phyloP scores from a whole-genome alignment of 257 asterid genomes.

The Eucommia ulmoides region DNA sequence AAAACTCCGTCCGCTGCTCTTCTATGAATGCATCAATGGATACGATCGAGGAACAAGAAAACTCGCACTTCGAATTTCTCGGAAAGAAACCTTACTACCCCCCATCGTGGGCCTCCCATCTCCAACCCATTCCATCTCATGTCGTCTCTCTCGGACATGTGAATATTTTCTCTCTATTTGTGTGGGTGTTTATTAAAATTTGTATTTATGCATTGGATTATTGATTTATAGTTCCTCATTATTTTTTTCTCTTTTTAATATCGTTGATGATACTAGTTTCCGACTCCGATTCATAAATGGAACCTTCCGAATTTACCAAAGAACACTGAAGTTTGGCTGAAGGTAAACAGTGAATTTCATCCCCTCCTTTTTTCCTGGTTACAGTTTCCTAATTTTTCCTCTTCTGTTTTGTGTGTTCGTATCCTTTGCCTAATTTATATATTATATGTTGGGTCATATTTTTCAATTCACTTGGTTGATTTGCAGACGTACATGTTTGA shows the following conservation, averaged over 20 bases:
- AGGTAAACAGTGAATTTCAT: slow-evolving; percentile 33
- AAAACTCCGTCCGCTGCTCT: too few relatives aligned
- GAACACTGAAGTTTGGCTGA: slow-evolving; percentile 72
- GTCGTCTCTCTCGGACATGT: slow-evolving; percentile 74
- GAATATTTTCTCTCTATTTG: background rate
- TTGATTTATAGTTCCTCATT: background rate
- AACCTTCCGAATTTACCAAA: slow-evolving; percentile 84
- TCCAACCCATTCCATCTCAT: slow-evolving; percentile 64
- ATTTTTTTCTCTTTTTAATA: slow-evolving; percentile 1
- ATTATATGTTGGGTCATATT: too few relatives aligned
- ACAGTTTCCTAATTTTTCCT: too few relatives aligned
- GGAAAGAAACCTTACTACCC: slow-evolving; percentile 52
- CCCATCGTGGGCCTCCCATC: slow-evolving; percentile 79
- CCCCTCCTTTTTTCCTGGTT: too few relatives aligned
- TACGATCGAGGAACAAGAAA: too few relatives aligned
- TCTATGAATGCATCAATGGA: too few relatives aligned
- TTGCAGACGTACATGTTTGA: too few relatives aligned
- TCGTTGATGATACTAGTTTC: slow-evolving; percentile 32
- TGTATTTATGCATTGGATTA: background rate
- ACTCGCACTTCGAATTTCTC: slow-evolving; percentile 52
- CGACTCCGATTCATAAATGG: slow-evolving; percentile 95
- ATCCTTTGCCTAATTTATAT: too few relatives aligned
- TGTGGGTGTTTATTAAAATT: slow-evolving; percentile 4
- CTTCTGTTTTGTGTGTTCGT: too few relatives aligned
- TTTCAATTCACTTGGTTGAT: too few relatives aligned